Evolutionary conservation across 352 stramenopile genomes (phyloP).

Genomic region (Phytopythium montanum): DNA sequence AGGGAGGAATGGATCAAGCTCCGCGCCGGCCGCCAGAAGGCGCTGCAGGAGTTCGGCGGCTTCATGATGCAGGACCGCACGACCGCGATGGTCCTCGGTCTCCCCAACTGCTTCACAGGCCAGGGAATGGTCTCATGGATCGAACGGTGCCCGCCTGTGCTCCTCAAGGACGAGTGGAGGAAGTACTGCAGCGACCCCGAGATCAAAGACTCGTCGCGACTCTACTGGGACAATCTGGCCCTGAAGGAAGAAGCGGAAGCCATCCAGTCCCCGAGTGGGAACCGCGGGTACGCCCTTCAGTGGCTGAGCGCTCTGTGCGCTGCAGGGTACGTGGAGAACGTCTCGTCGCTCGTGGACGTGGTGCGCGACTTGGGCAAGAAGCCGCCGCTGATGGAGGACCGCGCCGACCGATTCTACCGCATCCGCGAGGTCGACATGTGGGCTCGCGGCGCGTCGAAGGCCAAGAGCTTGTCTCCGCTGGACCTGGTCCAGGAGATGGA

Average conservation of each 20-base stretch:
- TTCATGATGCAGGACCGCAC: slow-evolving; percentile 60
- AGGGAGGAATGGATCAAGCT: slow-evolving; percentile 53
- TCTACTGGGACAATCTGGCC: slow-evolving; percentile 32
- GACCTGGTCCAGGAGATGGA: slow-evolving; percentile 67
- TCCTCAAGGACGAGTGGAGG: slow-evolving; percentile 54
- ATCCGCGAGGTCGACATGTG: slow-evolving; percentile 54
- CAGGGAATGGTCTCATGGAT: slow-evolving; percentile 69
- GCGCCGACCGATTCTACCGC: slow-evolving; percentile 43
- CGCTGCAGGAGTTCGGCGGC: slow-evolving; percentile 32
- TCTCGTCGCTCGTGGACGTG: slow-evolving; percentile 13
- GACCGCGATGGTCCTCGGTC: slow-evolving; percentile 24
- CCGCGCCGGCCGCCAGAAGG: slow-evolving; percentile 35
- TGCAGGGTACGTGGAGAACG: slow-evolving; percentile 56
- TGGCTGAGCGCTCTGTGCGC: slow-evolving; percentile 61
- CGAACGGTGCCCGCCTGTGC: slow-evolving; percentile 25
- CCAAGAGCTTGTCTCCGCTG: slow-evolving; percentile 52
- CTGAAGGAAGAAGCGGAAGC: slow-evolving; percentile 42
- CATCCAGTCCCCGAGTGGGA: slow-evolving; percentile 33
- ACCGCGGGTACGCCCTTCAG: slow-evolving; percentile 25
- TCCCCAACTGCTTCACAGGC: slow-evolving; percentile 52
- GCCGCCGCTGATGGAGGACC: slow-evolving; percentile 42
- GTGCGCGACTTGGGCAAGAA: slow-evolving; percentile 28
- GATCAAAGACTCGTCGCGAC: slow-evolving; percentile 13
- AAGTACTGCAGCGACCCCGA: slow-evolving; percentile 41
- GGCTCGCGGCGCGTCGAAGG: slow-evolving; percentile 22